Base-by-base conservation (phyloP, 2,329 filamentous ascomycete species). In the Hymenoscyphus albidus region DNA sequence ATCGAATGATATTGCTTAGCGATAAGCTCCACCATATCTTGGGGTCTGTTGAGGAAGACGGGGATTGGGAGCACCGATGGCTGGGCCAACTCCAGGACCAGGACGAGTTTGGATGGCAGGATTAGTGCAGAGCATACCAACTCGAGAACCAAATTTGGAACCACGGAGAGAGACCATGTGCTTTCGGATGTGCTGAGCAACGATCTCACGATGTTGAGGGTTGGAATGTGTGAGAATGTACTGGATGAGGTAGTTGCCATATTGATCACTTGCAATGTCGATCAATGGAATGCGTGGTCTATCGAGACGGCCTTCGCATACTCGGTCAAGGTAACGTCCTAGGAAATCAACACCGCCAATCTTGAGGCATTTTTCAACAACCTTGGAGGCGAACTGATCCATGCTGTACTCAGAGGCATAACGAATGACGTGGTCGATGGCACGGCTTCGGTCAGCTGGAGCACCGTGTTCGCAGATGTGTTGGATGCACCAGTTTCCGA, bases 401-500 rank as follows among this genome's bases (percentile, higher is more conserved):
- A 96, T 97, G 78, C 94, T 98, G 79, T 98, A 99, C 78, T 97
- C 93, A 16, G 92, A 91, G 39, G 93, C 92, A 78, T 92, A 96
- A 68, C 89, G 89, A 70, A 99, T 90, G 74, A 99, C 94, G 77
- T 98, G 94, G 71, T 99, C 94, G 73, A 97, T 89, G 56, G 96
- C 95, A 70, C 93, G 90, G 78, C 90, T 94, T 72, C 94, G 93
- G 78, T 99, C 96, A 51, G 89, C 88, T 39, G 93, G 90, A 64
- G 90, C 90, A 60, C 96, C 94, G 75, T 99, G 95, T 78, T 99
- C 95, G 78, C 95, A 99, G 72, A 99, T 93, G 78, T 99, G 95
- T 79, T 99, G 95, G 73, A 99, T 98, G 80, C 95, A 99, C 95
- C 95, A 99, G 77, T 99, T 99, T 63, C 95, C 95, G 75, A 99